These are phyloP conservation scores for Centella asiatica DNA, from an alignment of 129 eudicot species.

Conservation along the genomic window DNA sequence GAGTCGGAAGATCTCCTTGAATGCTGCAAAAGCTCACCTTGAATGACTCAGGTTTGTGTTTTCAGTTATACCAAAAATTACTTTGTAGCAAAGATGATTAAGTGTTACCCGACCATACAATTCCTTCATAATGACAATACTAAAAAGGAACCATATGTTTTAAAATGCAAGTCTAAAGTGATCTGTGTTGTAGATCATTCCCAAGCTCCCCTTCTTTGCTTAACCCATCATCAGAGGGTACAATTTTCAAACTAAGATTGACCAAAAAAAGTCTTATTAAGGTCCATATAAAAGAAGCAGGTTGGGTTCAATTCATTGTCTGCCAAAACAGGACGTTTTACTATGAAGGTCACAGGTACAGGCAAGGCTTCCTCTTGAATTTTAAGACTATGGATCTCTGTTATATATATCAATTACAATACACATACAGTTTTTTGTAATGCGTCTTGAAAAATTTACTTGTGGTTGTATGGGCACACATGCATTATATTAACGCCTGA, in stretches of 20 bases:
- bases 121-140: neutral
- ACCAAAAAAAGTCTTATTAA: neutral
- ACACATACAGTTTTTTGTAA: no score
- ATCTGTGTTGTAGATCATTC: neutral
- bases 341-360: no score
- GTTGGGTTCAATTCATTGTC: neutral
- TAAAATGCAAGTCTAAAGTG: neutral
- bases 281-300: neutral
- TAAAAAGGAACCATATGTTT: neutral
- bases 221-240: neutral
- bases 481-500: no score
- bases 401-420: no score
- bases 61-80: neutral
- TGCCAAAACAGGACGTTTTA: neutral
- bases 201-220: neutral
- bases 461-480: no score
- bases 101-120: neutral
- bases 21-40: slow-evolving; percentile 31
- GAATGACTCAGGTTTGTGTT: neutral
- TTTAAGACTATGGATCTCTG: no score
- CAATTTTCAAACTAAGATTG: neutral
- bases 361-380: no score
- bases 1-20: slow-evolving; percentile 66
- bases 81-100: neutral
- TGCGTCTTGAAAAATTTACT: no score